Evolutionary conservation across 1,284 basidiomycete genomes (phyloP), one percentile per base, ranked within the genome.

Genomic region (Ustilago vetiveriae): DNA sequence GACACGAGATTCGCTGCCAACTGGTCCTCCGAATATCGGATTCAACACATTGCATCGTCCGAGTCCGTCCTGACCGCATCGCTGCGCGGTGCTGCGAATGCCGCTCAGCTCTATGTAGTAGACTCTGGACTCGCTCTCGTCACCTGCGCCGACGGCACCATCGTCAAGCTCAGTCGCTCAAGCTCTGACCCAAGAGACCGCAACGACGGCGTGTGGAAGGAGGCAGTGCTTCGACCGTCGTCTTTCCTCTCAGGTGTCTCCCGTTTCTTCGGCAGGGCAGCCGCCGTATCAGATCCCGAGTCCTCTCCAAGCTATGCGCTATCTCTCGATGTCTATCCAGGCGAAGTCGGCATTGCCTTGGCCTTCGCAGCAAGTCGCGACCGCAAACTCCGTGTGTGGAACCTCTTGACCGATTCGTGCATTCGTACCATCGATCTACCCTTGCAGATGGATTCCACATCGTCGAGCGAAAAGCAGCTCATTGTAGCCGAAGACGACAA

Each of bases 321-420:
- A 2, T 59, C 72, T 4, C 45, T 79, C 29, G 69, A 74, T 14
- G 69, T 65, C 24, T 75, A 57, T 41, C 51, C 67, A 7, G 57
- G 58, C 17, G 68, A 65, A 14, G 39, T 41, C 7, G 68, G 60
- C 35, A 60, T 52, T 11, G 59, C 74, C 27, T 46, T 77, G 40
- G 78, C 73, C 3, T 75, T 79, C 17, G 64, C 71, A 24, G 70
- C 73, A 16, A 76, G 75, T 36, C 59, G 71, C 13, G 79, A 81
- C 43, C 74, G 78, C 36, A 78, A 77, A 56, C 60, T 81, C 32
- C 64, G 79, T 8, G 69, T 78, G 11, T 81, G 79, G 79, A 78
- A 75, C 38, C 48, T 81, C 14, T 42, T 64, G 27, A 70, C 72
- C n/a, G 78, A 79, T 29, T 65, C 68, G 11, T 76, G 78, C 53